Evolutionary conservation across 202 grass and related monocot genomes (phyloP).

Genomic region (Sporobolus alterniflorus): DNA sequence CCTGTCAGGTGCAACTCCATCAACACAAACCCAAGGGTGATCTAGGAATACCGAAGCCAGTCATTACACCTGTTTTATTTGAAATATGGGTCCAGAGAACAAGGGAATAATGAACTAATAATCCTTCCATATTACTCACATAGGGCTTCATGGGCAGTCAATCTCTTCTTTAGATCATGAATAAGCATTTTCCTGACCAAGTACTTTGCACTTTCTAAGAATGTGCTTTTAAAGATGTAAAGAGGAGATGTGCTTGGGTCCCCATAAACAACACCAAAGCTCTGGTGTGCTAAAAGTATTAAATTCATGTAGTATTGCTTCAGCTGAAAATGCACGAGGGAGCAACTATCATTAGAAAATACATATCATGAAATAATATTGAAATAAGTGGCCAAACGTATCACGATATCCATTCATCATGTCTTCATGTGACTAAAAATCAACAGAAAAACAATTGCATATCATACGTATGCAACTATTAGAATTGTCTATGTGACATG

Average conservation of each 20-base stretch:
- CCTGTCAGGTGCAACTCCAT: too few species aligned
- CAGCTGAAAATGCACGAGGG: constrained; percentile 49
- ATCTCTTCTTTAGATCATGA: too few species aligned
- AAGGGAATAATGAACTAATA: too few species aligned
- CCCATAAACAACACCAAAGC: constrained; percentile 94
- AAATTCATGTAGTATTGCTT: constrained; percentile 67
- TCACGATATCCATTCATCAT: neutral
- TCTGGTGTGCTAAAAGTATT: constrained; percentile 92
- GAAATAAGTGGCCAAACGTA: neutral
- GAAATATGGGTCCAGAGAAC: too few species aligned
- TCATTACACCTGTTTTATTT: too few species aligned
- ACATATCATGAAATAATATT: too few species aligned
- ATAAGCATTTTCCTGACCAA: too few species aligned
- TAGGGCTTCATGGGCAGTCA: too few species aligned
- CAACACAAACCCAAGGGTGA: too few species aligned
- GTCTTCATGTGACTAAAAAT: neutral
- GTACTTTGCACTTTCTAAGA: too few species aligned
- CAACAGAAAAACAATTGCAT: neutral
- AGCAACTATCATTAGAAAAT: constrained; percentile 21
- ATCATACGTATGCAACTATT: neutral
- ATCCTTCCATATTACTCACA: too few species aligned
- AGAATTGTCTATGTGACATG: neutral
- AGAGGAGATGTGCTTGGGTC: constrained; percentile 94
- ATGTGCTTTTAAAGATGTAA: constrained; percentile 85
- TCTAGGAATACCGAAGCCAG: too few species aligned